Evolutionary conservation across 352 stramenopile genomes (phyloP).

Genomic region (Phytopythium aichiense): DNA sequence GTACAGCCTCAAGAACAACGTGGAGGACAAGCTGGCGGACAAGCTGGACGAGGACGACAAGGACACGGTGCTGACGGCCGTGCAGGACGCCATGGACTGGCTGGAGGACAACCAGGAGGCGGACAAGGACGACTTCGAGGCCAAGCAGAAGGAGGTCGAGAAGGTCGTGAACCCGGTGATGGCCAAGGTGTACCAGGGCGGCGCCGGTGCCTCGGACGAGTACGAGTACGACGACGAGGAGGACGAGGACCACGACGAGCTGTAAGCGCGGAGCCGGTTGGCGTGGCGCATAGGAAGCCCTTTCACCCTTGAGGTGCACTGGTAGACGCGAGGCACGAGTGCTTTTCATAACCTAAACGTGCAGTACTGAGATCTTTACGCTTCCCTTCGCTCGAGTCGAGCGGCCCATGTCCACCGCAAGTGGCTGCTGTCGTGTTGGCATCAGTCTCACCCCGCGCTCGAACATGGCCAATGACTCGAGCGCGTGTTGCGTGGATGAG

Average conservation of each 20-base stretch:
- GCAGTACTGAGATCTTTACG: neutral
- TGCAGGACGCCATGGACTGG: constrained; percentile 99
- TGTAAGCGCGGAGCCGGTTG: constrained; percentile 64
- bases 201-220: constrained; percentile 57
- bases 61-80: constrained; percentile 82
- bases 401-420: neutral
- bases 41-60: constrained; percentile 97
- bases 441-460: neutral
- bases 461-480: no score
- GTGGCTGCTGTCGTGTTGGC: neutral
- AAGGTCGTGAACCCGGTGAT: constrained; percentile 99
- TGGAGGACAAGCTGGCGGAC: constrained; percentile 93
- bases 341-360: constrained; percentile 2
- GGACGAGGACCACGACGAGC: constrained; percentile 91
- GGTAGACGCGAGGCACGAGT: neutral
- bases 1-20: constrained; percentile 94
- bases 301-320: constrained; percentile 3
- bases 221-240: constrained; percentile 83
- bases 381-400: neutral
- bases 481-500: neutral
- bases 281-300: neutral
- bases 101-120: constrained; percentile 98
- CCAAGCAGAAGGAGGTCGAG: constrained; percentile 99
- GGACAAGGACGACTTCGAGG: constrained; percentile 97
- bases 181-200: constrained; percentile 94